phyloP scores from a whole-genome alignment of 331 rosid genomes.

The Telfairia occidentalis region DNA sequence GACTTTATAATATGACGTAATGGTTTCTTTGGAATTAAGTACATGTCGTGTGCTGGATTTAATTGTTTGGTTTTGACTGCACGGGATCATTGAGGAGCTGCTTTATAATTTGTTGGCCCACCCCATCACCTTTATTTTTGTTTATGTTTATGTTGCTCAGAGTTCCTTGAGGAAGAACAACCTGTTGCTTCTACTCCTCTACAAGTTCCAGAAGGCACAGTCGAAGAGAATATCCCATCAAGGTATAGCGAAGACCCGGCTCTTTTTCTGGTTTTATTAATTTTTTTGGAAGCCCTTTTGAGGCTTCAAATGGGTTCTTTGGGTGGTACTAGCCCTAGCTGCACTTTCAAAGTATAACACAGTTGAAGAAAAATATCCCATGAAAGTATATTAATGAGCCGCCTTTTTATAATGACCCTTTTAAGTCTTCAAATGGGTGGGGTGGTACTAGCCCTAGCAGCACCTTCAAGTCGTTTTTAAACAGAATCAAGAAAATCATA shows the following conservation, averaged over 20 bases:
- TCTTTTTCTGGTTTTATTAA: neutral
- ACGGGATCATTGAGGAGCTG: neutral
- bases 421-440: neutral
- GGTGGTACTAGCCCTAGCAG: neutral
- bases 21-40: neutral
- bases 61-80: neutral
- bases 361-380: slow-evolving; percentile 56
- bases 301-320: neutral
- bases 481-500: neutral
- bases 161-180: slow-evolving; percentile 60
- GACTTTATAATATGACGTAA: neutral
- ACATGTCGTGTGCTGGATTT: neutral
- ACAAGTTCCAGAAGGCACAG: slow-evolving; percentile 63
- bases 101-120: slow-evolving; percentile 2
- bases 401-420: neutral
- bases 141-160: slow-evolving; percentile 35
- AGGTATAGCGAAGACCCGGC: slow-evolving; percentile 23
- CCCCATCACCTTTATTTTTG: slow-evolving; percentile 7
- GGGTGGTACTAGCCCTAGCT: neutral
- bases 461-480: neutral
- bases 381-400: slow-evolving; percentile 32
- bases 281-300: neutral
- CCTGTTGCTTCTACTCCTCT: slow-evolving; percentile 61
- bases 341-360: slow-evolving; percentile 17
- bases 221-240: slow-evolving; percentile 71